Evolutionary conservation across 2,329 filamentous ascomycete genomes (phyloP).

Genomic region (Mycocentrospora acerina): DNA sequence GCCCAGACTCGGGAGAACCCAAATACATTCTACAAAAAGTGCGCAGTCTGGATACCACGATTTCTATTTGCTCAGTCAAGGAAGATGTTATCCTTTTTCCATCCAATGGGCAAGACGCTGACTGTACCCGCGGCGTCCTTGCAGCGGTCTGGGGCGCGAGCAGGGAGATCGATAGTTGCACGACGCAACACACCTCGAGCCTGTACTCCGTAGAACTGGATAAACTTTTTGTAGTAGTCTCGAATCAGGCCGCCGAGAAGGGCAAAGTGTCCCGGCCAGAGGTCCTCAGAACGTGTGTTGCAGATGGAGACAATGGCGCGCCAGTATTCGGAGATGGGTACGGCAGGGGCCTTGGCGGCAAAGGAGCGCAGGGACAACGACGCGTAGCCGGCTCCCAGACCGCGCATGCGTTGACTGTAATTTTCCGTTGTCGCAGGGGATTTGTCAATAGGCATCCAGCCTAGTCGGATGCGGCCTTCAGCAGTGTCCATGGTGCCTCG

Average conservation of each 20-base stretch:
- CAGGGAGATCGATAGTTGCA: slow-evolving; percentile 74
- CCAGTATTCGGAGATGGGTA: slow-evolving; percentile 85
- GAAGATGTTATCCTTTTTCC: slow-evolving; percentile 30
- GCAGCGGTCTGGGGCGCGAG: slow-evolving; percentile 27
- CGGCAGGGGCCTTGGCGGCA: slow-evolving; percentile 63
- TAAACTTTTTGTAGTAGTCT: slow-evolving; percentile 71
- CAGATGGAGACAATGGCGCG: slow-evolving; percentile 71
- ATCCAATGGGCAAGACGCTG: slow-evolving; percentile 31
- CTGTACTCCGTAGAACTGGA: slow-evolving; percentile 77
- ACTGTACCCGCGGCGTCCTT: slow-evolving; percentile 32
- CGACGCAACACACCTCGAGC: slow-evolving; percentile 70
- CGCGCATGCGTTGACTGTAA: slow-evolving; percentile 83
- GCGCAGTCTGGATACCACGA: background rate
- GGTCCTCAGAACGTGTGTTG: slow-evolving; percentile 64
- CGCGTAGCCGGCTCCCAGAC: slow-evolving; percentile 80
- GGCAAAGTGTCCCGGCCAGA: slow-evolving; percentile 50
- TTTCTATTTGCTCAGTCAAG: slow-evolving; percentile 9
- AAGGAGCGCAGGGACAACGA: slow-evolving; percentile 75
- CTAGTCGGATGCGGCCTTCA: slow-evolving; percentile 32
- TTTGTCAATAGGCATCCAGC: slow-evolving; percentile 27
- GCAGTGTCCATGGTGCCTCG: slow-evolving; percentile 71
- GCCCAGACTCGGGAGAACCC: background rate
- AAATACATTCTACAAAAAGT: background rate
- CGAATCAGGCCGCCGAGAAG: slow-evolving; percentile 57
- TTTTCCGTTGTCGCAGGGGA: slow-evolving; percentile 55